Conservation (phyloP, 192 early-diverging fungal species). For the Podila verticillata region DNA sequence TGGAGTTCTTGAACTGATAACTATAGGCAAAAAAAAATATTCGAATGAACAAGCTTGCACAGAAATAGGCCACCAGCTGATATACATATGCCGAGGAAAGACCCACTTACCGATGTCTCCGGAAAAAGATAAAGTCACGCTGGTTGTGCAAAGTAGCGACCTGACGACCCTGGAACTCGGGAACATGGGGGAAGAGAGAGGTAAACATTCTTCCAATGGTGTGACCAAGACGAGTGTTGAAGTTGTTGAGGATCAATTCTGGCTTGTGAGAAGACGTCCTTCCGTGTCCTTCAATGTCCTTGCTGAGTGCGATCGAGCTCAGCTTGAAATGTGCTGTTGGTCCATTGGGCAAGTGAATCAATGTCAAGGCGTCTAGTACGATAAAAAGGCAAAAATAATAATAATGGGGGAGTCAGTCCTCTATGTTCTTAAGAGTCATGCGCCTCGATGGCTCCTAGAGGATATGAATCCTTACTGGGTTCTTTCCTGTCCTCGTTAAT, state of each 20-base stretch:
- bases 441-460: neutral
- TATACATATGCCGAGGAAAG: neutral
- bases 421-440: neutral
- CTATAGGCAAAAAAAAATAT: constrained; percentile 20
- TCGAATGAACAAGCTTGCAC: neutral
- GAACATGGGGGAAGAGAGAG: constrained; percentile 95
- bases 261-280: constrained; percentile 85
- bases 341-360: constrained; percentile 96
- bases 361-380: constrained; percentile 78
- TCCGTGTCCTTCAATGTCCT: constrained; percentile 87
- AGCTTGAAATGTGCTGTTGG: constrained; percentile 98
- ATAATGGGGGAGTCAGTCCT: neutral
- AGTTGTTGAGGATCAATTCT: constrained; percentile 98
- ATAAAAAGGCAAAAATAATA: neutral
- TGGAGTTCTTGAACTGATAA: constrained; percentile 88
- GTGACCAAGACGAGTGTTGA: constrained; percentile 95
- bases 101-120: constrained; percentile 80
- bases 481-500: constrained; percentile 93
- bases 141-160: constrained; percentile 98
- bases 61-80: neutral
- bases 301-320: constrained; percentile 78
- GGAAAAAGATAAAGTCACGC: constrained; percentile 99
- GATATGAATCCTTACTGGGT: constrained; percentile 73
- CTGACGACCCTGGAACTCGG: constrained; percentile 95
- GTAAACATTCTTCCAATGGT: constrained; percentile 97